Evolutionary conservation across 2,329 filamentous ascomycete genomes (phyloP).

Genomic region (Botrytis medusae): DNA sequence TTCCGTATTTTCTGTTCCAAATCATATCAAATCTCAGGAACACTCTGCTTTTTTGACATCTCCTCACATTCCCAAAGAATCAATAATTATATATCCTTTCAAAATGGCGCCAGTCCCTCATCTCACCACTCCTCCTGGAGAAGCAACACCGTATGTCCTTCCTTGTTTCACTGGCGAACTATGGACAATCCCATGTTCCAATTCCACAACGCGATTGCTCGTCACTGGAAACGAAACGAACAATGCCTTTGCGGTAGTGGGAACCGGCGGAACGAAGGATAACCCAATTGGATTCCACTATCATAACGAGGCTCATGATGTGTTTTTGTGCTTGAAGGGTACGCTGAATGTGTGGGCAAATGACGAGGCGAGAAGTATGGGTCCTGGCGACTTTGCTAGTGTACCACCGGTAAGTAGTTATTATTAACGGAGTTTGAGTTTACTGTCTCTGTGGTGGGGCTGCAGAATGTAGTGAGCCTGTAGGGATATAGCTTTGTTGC

Average conservation of each 20-base stretch:
- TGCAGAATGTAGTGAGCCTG: not conserved
- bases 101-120: not conserved
- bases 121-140: constrained; percentile 12
- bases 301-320: constrained; percentile 56
- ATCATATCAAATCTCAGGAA: not conserved
- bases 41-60: not conserved
- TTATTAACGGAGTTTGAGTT: not conserved
- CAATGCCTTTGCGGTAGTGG: constrained; percentile 35
- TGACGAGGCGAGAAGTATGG: constrained; percentile 54
- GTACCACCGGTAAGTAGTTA: constrained; percentile 50
- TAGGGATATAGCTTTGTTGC: not conserved
- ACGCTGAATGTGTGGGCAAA: constrained; percentile 57
- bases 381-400: constrained; percentile 57
- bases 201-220: constrained; percentile 33
- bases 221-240: constrained; percentile 36
- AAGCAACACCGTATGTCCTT: constrained; percentile 27
- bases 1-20: not conserved
- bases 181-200: constrained; percentile 35
- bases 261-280: constrained; percentile 33
- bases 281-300: constrained; percentile 52
- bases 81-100: not conserved
- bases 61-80: too few species aligned
- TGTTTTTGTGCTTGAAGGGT: constrained; percentile 57
- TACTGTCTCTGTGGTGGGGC: not conserved
- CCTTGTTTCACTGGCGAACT: constrained; percentile 33